Percentiles rank a stretch among this genome's conserved stretches.
Conservation (phyloP, 129 eudicot genomes). For the Chrysanthemum seticuspe region DNA sequence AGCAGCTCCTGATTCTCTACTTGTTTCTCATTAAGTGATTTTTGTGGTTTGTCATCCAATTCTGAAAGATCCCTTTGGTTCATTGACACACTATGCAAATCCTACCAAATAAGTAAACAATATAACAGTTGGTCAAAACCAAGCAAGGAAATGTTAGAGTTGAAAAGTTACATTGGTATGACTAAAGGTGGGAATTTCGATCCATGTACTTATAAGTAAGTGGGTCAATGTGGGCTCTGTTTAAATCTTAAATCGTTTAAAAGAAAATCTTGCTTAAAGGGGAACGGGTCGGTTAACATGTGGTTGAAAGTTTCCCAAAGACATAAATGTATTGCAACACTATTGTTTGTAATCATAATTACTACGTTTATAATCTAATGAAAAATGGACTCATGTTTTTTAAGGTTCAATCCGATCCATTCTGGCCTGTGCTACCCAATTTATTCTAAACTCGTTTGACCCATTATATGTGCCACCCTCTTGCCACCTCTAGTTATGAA, state of each 20-base stretch:
- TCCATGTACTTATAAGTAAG: not conserved
- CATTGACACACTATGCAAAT: conserved; percentile 74
- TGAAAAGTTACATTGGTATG: not conserved
- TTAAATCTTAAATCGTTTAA: not conserved
- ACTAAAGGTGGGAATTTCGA: conserved; percentile 17
- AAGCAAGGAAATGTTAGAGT: not conserved
- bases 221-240: not conserved
- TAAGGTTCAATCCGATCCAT: not conserved
- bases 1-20: conserved; percentile 89
- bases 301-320: not conserved
- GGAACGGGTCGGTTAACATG: not conserved
- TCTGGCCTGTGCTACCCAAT: not conserved
- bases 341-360: not conserved
- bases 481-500: conserved; percentile 19
- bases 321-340: not conserved
- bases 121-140: conserved; percentile 3
- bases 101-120: conserved; percentile 41
- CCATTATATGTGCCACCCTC: not conserved
- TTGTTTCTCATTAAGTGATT: conserved; percentile 92
- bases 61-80: conserved; percentile 59
- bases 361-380: not conserved
- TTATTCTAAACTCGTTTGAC: not conserved
- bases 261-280: not conserved
- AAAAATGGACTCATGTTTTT: not conserved
- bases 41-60: conserved; percentile 86